Base-by-base conservation (phyloP, 306 rosid species). In the Castanea sativa region DNA sequence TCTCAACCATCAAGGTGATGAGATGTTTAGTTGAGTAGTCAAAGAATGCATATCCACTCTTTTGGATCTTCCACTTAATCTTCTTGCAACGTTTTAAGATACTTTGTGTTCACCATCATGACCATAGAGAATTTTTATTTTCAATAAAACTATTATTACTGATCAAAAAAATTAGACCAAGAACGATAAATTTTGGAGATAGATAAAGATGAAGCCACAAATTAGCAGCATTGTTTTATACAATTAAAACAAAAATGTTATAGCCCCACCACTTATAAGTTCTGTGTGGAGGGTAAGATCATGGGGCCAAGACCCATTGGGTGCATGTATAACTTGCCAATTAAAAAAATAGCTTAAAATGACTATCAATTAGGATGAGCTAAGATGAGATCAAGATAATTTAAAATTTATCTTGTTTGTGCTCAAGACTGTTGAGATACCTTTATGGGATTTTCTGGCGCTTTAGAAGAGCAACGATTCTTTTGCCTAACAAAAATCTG, bases 401-500 rank as follows among this genome's bases (percentile, higher is more conserved):
- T 71, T 51, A 78, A 65, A 76, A 59, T 68, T 77, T 21, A 71
- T 5, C 12, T 29, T 59, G n/a, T 9, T 43, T 19, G 25, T 45
- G 53, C 63, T 51, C 58, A 18, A n/a, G 79, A 75, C 59, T 73
- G 77, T 56, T 59, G 71, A 75, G 72, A 83, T 86, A 93, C 99
- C 99, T 96, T 91, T 82, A 96, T 93, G 80, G 99, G 88, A 79
- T 96, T 96, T 65, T 96, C 99, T 15, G 84, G 86, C 18, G 99
- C 94, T 86, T 90, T 96, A 19, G 99, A 90, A 76, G 99, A 96
- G 89, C 93, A 88, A 73, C 94, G 96, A 38, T 93, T 96, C 85
- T 96, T 96, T 91, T 91, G 99, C 90, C 99, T 90, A 68, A 96
- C 97, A 90, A 93, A 96, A 83, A 96, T 96, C 99, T 96, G 98